Percentiles rank a stretch among this genome's conserved stretches.
phyloP scores from a whole-genome alignment of 2,329 filamentous ascomycete genomes.

The Botrytis squamosa region DNA sequence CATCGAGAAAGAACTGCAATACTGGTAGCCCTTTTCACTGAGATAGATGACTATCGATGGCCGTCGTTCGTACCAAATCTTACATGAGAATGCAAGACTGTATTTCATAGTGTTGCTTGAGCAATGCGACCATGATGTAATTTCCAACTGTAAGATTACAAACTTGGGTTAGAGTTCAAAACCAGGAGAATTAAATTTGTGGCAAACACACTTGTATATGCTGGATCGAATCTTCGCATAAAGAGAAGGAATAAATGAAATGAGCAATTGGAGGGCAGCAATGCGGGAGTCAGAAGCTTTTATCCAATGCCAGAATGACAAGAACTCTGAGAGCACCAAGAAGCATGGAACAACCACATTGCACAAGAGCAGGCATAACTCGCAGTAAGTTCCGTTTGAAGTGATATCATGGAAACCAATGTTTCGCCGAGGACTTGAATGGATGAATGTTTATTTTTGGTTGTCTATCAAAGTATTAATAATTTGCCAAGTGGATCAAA shows the following conservation, averaged over 20 bases:
- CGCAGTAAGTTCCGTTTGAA: background rate
- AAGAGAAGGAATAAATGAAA: background rate
- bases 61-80: background rate
- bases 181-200: background rate
- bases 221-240: background rate
- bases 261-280: background rate
- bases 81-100: background rate
- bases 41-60: too few relatives aligned
- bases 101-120: background rate
- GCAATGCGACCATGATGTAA: background rate
- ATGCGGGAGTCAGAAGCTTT: background rate
- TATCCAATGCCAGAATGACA: background rate
- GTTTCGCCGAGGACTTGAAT: background rate
- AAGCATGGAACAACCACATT: background rate
- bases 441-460: background rate
- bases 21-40: background rate
- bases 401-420: too few relatives aligned
- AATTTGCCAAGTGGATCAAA: background rate
- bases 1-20: background rate
- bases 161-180: background rate
- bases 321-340: background rate
- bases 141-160: background rate
- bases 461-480: background rate
- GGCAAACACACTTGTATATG: background rate
- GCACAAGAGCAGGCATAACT: background rate